These are phyloP conservation scores for Lipomyces mesembrius DNA, from an alignment of 805 yeast genomes.

Conservation along the genomic window DNA sequence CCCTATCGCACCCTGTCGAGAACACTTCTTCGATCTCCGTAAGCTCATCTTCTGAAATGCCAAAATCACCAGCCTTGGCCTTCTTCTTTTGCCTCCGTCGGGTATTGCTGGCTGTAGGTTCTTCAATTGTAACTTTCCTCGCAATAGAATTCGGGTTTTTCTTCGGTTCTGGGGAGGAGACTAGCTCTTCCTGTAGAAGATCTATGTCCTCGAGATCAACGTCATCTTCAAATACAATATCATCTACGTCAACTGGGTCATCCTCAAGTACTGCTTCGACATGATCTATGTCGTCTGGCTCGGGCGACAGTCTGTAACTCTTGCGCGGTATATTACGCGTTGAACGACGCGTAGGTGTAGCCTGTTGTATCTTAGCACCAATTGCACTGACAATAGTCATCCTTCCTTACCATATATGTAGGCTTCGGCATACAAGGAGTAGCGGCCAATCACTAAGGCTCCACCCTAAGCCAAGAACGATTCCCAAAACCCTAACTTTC, in stretches of 20 bases:
- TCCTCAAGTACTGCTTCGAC: not conserved
- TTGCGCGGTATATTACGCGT: conserved; percentile 13
- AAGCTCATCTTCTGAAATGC: conserved; percentile 8
- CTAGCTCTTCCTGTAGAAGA: not conserved
- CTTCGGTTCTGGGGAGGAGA: not conserved
- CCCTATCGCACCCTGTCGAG: conserved; percentile 23
- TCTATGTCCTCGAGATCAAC: conserved; percentile 19
- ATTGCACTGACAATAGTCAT: not conserved
- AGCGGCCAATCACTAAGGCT: too few relatives aligned
- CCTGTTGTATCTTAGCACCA: not conserved
- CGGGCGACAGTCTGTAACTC: conserved; percentile 8
- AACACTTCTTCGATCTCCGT: conserved; percentile 29
- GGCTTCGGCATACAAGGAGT: not conserved
- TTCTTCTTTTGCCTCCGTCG: not conserved
- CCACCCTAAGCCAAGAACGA: not conserved
- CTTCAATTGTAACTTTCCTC: not conserved
- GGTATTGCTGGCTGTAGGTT: not conserved
- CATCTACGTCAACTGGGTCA: conserved; percentile 17
- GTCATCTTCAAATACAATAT: conserved; percentile 27
- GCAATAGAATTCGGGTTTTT: not conserved
- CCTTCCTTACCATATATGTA: not conserved
- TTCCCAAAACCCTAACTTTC: not conserved
- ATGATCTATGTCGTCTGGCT: not conserved
- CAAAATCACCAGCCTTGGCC: conserved; percentile 2
- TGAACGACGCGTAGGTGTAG: conserved; percentile 14